A percentile compares a stretch with the other conserved stretches of the same genome.
phyloP scores from a whole-genome alignment of 202 grass and related monocot genomes.

The Panicum hallii region DNA sequence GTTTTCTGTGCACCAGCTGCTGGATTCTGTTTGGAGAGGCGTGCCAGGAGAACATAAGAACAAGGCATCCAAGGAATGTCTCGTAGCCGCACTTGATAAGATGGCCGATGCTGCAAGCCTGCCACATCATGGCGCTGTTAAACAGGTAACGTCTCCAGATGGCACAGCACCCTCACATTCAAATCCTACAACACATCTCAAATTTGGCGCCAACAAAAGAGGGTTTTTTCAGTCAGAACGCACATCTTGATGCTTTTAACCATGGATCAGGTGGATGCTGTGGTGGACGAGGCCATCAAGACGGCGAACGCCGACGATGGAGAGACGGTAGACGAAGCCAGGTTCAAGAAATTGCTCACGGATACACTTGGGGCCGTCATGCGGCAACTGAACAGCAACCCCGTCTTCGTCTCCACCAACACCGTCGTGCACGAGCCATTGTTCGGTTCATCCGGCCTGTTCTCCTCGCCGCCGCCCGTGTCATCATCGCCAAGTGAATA shows the following conservation, averaged over 20 bases:
- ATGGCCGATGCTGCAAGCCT: conserved; percentile 64
- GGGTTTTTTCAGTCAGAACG: neutral
- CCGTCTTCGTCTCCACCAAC: conserved; percentile 71
- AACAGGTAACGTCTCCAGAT: conserved; percentile 45
- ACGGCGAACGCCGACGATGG: conserved; percentile 37
- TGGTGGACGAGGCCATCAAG: conserved; percentile 61
- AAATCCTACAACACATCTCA: neutral
- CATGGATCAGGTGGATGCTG: conserved; percentile 59
- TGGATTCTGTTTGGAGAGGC: conserved; percentile 69
- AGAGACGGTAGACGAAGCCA: conserved; percentile 49
- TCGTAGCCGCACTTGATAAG: conserved; percentile 60
- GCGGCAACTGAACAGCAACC: conserved; percentile 57
- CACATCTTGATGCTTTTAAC: neutral
- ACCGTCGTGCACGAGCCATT: conserved; percentile 75
- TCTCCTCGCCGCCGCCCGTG: conserved; percentile 9
- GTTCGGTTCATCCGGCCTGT: conserved; percentile 40
- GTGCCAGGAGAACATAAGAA: conserved; percentile 42
- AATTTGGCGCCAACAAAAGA: neutral
- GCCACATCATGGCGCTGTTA: conserved; percentile 61
- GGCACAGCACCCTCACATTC: neutral
- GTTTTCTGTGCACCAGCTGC: conserved; percentile 50
- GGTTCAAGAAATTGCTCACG: conserved; percentile 76
- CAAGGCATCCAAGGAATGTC: conserved; percentile 59
- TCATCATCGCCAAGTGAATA: conserved; percentile 24
- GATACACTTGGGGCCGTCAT: conserved; percentile 68